A percentile compares a stretch with the other conserved stretches of the same genome.
Conservation (phyloP, 2,329 filamentous ascomycete species). For the Parafenestella ontariensis region DNA sequence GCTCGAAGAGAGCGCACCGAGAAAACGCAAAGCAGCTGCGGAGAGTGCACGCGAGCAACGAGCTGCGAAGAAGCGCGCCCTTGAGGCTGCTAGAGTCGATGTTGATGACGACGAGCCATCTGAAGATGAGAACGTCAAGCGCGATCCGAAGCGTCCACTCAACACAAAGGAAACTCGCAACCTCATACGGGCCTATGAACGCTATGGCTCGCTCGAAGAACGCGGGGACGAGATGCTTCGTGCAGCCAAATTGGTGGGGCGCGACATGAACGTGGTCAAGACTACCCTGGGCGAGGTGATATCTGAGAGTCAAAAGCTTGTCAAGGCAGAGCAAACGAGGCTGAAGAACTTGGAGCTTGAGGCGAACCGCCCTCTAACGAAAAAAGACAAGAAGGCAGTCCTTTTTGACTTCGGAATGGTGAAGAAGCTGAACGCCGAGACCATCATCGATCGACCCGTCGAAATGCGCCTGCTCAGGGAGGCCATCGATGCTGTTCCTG, state of each 20-base stretch:
- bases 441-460: constrained; percentile 86
- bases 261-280: constrained; percentile 81
- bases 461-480: constrained; percentile 86
- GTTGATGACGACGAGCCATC: constrained; percentile 64
- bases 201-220: constrained; percentile 89
- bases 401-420: constrained; percentile 93
- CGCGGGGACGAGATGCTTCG: constrained; percentile 85
- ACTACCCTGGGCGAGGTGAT: constrained; percentile 79
- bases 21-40: constrained; percentile 70
- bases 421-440: constrained; percentile 95
- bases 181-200: constrained; percentile 86
- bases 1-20: constrained; percentile 83
- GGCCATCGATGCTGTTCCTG: constrained; percentile 68
- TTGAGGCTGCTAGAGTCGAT: constrained; percentile 70
- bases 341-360: constrained; percentile 71
- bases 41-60: constrained; percentile 69
- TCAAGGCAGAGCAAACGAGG: constrained; percentile 74
- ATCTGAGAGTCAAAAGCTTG: constrained; percentile 71
- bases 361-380: constrained; percentile 81
- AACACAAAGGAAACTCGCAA: constrained; percentile 93
- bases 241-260: constrained; percentile 82
- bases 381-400: constrained; percentile 97
- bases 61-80: constrained; percentile 72
- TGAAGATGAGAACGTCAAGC: constrained; percentile 59
- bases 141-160: constrained; percentile 86